Percentiles rank a stretch among this genome's conserved stretches.
Conservation (phyloP, 176 grass and related monocot genomes). For the Eragrostis curvula region DNA sequence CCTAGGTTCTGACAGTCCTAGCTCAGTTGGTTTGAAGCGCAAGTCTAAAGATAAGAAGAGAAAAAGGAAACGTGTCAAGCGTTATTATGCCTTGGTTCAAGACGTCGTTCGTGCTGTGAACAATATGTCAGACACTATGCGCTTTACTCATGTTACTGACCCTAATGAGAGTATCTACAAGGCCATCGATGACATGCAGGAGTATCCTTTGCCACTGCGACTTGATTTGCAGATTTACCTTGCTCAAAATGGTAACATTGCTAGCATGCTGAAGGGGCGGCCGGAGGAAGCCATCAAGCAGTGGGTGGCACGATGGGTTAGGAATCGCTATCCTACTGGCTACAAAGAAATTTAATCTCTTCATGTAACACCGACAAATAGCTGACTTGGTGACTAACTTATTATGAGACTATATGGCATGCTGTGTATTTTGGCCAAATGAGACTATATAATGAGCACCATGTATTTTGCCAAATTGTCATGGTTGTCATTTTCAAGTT, state of each 20-base stretch:
- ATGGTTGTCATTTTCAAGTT: background rate
- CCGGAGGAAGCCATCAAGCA: background rate
- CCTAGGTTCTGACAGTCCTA: background rate
- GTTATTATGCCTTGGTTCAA: background rate
- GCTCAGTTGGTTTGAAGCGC: background rate
- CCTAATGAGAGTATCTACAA: constrained; percentile 4
- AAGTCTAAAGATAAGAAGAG: background rate
- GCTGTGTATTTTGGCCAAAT: background rate
- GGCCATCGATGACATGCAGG: background rate
- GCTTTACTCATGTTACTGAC: background rate
- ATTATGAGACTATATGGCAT: no score
- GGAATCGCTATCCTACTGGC: background rate
- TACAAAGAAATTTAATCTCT: background rate
- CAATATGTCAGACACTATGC: background rate
- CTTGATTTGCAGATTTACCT: constrained; percentile 1
- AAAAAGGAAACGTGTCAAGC: background rate
- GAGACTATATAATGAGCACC: no score
- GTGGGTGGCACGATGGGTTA: background rate
- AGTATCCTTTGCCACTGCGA: background rate
- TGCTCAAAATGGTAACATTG: constrained; percentile 1
- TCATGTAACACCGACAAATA: background rate
- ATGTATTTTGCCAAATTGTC: no score
- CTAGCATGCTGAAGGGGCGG: constrained; percentile 2
- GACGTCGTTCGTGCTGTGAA: background rate
- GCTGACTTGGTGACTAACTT: background rate